Evolutionary conservation across 495 filamentous ascomycete species (phyloP).

Genomic region (Thermothielavioides terrestris): DNA sequence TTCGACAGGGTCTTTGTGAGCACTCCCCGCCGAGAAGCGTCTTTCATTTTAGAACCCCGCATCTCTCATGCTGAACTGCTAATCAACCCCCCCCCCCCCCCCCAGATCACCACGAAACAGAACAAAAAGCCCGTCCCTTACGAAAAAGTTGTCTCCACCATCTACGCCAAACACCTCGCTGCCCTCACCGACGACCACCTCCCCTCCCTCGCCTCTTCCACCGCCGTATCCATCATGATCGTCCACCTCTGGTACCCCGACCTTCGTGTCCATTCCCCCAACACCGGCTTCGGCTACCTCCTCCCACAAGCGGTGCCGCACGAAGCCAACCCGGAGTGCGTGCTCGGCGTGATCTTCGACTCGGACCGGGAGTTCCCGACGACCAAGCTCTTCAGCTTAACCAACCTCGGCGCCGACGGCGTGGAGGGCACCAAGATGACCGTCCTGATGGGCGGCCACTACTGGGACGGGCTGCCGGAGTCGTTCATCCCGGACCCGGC

Average conservation of each 20-base stretch:
- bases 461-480: conserved; percentile 57
- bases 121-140: conserved; percentile 26
- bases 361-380: conserved; percentile 46
- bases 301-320: conserved; percentile 61
- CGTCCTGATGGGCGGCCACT: conserved; percentile 92
- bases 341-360: conserved; percentile 88
- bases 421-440: conserved; percentile 74
- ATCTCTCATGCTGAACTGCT: neutral
- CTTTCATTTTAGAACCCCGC: neutral
- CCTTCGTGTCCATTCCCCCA: conserved; percentile 50
- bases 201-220: conserved; percentile 44
- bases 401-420: conserved; percentile 40
- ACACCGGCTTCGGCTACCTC: conserved; percentile 80
- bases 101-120: conserved; percentile 24
- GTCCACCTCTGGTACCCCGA: conserved; percentile 79
- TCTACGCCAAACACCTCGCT: conserved; percentile 46
- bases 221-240: conserved; percentile 75
- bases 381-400: conserved; percentile 19
- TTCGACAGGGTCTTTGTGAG: conserved; percentile 15
- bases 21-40: neutral
- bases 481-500: conserved; percentile 51
- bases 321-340: conserved; percentile 70
- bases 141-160: conserved; percentile 63
- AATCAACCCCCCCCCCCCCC: neutral
- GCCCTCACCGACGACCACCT: conserved; percentile 36